A percentile compares a stretch with the other conserved stretches of the same genome.
phyloP scores from a whole-genome alignment of 108 stramenopile genomes.

The Nitzschia putrida region DNA sequence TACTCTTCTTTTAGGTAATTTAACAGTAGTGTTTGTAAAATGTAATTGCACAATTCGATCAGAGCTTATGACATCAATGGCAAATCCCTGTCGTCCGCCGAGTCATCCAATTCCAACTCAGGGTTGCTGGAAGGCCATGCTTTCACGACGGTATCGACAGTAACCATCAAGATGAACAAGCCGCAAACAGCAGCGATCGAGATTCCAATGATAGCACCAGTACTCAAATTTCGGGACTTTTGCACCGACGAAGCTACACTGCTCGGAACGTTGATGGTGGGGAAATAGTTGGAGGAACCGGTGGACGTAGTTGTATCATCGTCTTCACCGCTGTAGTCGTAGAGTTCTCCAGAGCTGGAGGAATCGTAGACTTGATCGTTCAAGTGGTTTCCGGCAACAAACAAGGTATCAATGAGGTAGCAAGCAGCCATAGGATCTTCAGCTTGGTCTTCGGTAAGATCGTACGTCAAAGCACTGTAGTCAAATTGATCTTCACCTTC shows the following conservation, averaged over 20 bases:
- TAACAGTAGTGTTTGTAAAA: not conserved
- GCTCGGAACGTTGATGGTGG: slow-evolving; percentile 5
- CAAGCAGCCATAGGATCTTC: not conserved
- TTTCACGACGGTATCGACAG: not conserved
- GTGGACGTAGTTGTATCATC: not conserved
- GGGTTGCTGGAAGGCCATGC: too few species aligned
- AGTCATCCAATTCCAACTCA: too few species aligned
- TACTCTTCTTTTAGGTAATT: not conserved
- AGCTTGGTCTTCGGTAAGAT: not conserved
- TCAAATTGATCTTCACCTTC: not conserved
- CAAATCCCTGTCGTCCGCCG: not conserved
- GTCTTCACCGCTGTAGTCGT: slow-evolving; percentile 2
- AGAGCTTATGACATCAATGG: slow-evolving; percentile 1
- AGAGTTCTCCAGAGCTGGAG: slow-evolving; percentile 4
- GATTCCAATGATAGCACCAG: slow-evolving; percentile 2
- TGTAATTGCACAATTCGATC: not conserved
- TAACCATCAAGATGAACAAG: not conserved
- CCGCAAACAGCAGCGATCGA: not conserved
- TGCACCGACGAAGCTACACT: not conserved
- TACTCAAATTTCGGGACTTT: not conserved
- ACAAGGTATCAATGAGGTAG: slow-evolving; percentile 1
- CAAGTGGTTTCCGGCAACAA: not conserved
- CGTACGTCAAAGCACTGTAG: slow-evolving; percentile 2
- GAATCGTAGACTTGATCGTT: slow-evolving; percentile 8
- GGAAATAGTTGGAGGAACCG: not conserved